A percentile compares a stretch with the other conserved stretches of the same genome.
Conservation (phyloP, 208 protist species). For the Endotrypanum monterogeii region DNA sequence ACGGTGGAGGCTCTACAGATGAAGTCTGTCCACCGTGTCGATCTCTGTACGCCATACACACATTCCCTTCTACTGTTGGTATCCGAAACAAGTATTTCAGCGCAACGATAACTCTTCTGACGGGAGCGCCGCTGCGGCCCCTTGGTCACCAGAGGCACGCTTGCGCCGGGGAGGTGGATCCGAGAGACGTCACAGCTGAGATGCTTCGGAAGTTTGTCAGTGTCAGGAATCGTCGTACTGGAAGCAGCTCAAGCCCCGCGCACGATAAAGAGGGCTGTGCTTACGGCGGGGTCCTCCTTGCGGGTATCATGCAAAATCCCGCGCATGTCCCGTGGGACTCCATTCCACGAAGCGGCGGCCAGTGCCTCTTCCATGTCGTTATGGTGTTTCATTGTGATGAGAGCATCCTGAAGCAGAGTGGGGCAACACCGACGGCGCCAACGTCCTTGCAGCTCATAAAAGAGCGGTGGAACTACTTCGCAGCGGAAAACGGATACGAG, state of each 20-base stretch:
- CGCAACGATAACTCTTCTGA: not conserved
- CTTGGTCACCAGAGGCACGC: not conserved
- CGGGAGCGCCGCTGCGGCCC: not conserved
- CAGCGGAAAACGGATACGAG: constrained; percentile 35
- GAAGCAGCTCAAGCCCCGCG: not conserved
- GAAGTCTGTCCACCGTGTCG: not conserved
- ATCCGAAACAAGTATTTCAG: constrained; percentile 21
- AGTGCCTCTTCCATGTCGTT: constrained; percentile 40
- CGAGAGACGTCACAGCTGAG: not conserved
- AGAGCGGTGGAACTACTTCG: constrained; percentile 29
- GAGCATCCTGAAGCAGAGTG: too few species aligned
- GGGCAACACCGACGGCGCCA: not conserved
- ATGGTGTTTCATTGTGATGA: constrained; percentile 26
- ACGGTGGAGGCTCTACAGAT: not conserved
- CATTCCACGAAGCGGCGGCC: constrained; percentile 17
- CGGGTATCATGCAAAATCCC: constrained; percentile 28
- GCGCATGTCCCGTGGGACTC: constrained; percentile 50
- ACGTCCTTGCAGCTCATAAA: constrained; percentile 1
- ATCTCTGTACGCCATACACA: not conserved
- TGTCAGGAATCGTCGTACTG: not conserved
- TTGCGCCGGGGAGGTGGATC: not conserved
- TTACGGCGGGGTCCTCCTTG: constrained; percentile 50
- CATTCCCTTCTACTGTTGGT: constrained; percentile 5
- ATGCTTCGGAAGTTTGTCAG: not conserved
- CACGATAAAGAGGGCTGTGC: not conserved